phyloP scores from a whole-genome alignment of 2,329 filamentous ascomycete genomes.

The Penicillium sp. region DNA sequence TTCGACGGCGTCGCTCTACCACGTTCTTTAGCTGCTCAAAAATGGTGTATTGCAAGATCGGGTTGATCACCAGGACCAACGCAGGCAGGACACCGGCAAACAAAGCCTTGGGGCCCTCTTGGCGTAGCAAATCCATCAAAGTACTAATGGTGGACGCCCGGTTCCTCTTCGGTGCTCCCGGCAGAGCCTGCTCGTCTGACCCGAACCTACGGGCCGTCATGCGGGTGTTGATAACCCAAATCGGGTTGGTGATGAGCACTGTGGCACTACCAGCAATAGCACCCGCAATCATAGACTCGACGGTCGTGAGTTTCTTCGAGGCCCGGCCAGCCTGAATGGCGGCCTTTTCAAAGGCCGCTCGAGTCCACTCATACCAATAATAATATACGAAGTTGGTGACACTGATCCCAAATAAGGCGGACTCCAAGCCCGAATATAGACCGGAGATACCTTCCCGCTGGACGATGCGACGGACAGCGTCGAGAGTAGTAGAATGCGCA shows the following conservation, averaged over 20 bases:
- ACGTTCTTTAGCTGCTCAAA: slow-evolving; percentile 97
- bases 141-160: slow-evolving; percentile 73
- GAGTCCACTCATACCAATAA: slow-evolving; percentile 99
- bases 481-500: slow-evolving; percentile 77
- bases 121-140: slow-evolving; percentile 71
- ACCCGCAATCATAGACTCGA: slow-evolving; percentile 93
- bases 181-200: slow-evolving; percentile 42
- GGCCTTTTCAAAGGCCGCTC: slow-evolving; percentile 74
- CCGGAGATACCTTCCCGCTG: slow-evolving; percentile 85
- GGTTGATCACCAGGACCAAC: slow-evolving; percentile 92
- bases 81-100: slow-evolving; percentile 93
- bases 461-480: slow-evolving; percentile 80
- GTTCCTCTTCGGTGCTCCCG: slow-evolving; percentile 48
- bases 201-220: slow-evolving; percentile 86
- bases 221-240: slow-evolving; percentile 98
- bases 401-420: slow-evolving; percentile 93
- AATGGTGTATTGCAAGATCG: slow-evolving; percentile 96
- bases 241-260: slow-evolving; percentile 94
- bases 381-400: slow-evolving; percentile 99
- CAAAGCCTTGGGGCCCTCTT: slow-evolving; percentile 80
- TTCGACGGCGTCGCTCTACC: slow-evolving; percentile 70
- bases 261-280: slow-evolving; percentile 91
- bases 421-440: slow-evolving; percentile 89
- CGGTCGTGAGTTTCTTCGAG: slow-evolving; percentile 77
- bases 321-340: slow-evolving; percentile 69